Evolutionary conservation across 306 rosid genomes (phyloP).

Genomic region (Macrotyloma uniflorum): DNA sequence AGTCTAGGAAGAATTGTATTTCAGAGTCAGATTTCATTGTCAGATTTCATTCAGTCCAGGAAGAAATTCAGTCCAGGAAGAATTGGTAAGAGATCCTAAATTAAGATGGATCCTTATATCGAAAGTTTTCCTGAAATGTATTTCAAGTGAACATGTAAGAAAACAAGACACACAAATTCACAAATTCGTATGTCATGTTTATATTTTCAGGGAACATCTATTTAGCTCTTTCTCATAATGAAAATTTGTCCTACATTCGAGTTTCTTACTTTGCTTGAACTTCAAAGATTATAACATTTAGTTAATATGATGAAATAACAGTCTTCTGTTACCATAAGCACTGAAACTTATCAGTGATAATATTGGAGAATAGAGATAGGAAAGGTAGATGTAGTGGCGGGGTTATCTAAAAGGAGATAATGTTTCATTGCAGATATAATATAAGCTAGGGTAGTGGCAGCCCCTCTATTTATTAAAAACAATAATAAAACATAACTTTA

Average conservation of each 20-base stretch:
- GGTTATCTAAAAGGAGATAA: background rate
- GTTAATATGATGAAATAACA: background rate
- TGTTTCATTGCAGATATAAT: constrained; percentile 6
- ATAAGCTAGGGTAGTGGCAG: background rate
- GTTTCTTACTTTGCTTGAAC: constrained; percentile 10
- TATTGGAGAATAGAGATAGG: background rate
- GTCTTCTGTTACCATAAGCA: background rate
- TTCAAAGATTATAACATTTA: background rate
- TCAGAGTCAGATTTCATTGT: too few relatives aligned
- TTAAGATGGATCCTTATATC: too few relatives aligned
- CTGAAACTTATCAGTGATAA: constrained; percentile 1
- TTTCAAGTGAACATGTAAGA: too few relatives aligned
- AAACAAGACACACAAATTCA: too few relatives aligned
- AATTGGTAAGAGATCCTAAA: too few relatives aligned
- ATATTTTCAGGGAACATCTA: background rate
- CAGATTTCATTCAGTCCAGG: too few relatives aligned
- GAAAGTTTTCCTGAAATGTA: too few relatives aligned
- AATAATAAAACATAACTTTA: background rate
- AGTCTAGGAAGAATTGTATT: too few relatives aligned
- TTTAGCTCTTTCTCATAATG: background rate
- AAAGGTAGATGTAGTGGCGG: background rate
- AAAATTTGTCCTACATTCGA: background rate
- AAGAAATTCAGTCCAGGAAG: too few relatives aligned
- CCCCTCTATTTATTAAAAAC: background rate
- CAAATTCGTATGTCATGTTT: too few relatives aligned